Evolutionary conservation across 2,329 filamentous ascomycete species (phyloP).

Genomic region (Aspergillus floridensis): DNA sequence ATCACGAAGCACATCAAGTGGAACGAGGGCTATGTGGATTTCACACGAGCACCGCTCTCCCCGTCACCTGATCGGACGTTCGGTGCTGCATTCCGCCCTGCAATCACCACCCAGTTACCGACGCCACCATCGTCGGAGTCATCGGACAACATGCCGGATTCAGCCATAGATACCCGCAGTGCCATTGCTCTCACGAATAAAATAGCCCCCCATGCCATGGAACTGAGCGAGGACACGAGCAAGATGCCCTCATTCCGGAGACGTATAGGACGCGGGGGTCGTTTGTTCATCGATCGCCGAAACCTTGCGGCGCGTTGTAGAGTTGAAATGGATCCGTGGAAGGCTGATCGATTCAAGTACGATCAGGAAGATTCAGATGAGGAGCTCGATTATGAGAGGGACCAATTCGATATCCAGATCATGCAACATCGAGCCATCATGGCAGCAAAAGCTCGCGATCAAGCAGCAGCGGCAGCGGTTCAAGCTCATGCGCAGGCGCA

Average conservation of each 20-base stretch:
- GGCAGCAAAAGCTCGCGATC: constrained; percentile 43
- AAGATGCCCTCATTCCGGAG: constrained; percentile 70
- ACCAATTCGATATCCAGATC: constrained; percentile 61
- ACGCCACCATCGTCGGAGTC: constrained; percentile 50
- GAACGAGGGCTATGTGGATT: constrained; percentile 86
- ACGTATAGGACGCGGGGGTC: constrained; percentile 78
- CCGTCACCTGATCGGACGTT: constrained; percentile 66
- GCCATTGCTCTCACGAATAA: constrained; percentile 36
- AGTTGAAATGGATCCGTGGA: constrained; percentile 48
- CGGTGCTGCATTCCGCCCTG: constrained; percentile 66
- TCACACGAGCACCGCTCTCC: constrained; percentile 80
- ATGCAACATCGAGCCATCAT: constrained; percentile 57
- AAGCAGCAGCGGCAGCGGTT: constrained; percentile 40
- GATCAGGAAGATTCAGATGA: constrained; percentile 82
- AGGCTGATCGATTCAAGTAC: constrained; percentile 76
- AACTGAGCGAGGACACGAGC: constrained; percentile 44
- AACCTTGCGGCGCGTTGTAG: constrained; percentile 58
- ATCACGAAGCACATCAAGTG: constrained; percentile 84
- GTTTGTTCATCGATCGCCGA: constrained; percentile 84
- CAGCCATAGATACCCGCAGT: constrained; percentile 33
- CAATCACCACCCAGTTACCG: constrained; percentile 63
- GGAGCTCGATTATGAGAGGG: constrained; percentile 69
- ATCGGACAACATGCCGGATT: constrained; percentile 45
- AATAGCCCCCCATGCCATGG: constrained; percentile 42
- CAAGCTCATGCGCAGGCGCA: constrained; percentile 44